Base-by-base conservation (phyloP, 1,284 basidiomycete species). In the Apiotrichum gracile region DNA sequence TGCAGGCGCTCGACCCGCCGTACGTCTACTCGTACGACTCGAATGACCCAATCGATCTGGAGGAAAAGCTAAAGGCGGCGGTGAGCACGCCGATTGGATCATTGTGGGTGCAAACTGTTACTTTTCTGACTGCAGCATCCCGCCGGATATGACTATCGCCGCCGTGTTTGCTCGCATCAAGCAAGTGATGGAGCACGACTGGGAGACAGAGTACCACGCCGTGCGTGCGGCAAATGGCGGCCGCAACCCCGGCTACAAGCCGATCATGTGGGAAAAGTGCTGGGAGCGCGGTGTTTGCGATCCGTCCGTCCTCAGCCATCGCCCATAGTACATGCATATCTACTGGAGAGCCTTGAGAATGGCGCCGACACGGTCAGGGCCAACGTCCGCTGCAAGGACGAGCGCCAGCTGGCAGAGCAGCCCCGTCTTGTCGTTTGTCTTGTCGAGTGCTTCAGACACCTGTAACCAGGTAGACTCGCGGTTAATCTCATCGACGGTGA, bases 21-120 rank as follows among this genome's bases (percentile, higher is more conserved):
- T 70, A 69, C 47, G 72, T 69, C 8, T 75, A 73, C 55, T 55
- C 56, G 4, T 72, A 73, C 53, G 54, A 60, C n/a, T 31, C 47
- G 10, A 21, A 52, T 3, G 67, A 68, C 49, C 61, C 63, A 29
- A 64, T 61, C 16, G 50, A 61, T 21, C 44, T 69, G 31, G 27
- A 55, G 16, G 54, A 57, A 31, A 58, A 59, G 21, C 51, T 69
- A 9, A 51, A 55, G 17, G 41, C 34, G 42, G 69, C 69, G 5
- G 54, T 64, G 27, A 27, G 25, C 0, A 68, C 66, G 3, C 62
- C 67, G 0, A 66, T 70, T 16, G 58, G 58, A 31, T 40, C 62
- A 31, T 67, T 54, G 62, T 64, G 38, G 55, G 64, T 63, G n/a
- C n/a, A n/a, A n/a, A n/a, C 34, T 35, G 14, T 14, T 34, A 14